Percentiles rank a stretch among this genome's conserved stretches.
Evolutionary conservation across 2,329 filamentous ascomycete species (phyloP).

Genomic region (Cryphonectria nitschkei): DNA sequence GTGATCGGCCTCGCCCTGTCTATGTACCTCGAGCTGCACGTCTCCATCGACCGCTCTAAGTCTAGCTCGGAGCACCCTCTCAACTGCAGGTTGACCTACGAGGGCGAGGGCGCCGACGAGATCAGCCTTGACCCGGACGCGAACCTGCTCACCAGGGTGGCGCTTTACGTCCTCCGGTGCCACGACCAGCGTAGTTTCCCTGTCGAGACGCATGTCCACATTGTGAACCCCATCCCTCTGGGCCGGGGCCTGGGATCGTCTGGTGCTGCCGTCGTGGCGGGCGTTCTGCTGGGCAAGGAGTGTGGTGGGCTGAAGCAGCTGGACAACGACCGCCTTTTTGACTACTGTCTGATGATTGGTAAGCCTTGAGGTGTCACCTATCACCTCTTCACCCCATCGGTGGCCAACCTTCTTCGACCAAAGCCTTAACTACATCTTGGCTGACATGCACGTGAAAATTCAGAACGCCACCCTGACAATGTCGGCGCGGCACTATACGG

Average conservation of each 20-base stretch:
- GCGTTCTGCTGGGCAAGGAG: conserved; percentile 90
- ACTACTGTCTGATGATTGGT: conserved; percentile 98
- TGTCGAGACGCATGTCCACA: conserved; percentile 84
- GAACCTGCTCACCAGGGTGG: conserved; percentile 93
- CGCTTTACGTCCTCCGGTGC: conserved; percentile 92
- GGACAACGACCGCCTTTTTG: conserved; percentile 80
- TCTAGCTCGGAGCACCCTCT: conserved; percentile 62
- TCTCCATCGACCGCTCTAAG: conserved; percentile 70
- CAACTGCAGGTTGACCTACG: conserved; percentile 90
- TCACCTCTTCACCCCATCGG: too few species aligned
- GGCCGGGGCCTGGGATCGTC: conserved; percentile 93
- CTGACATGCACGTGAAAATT: conserved; percentile 6
- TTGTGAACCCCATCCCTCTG: conserved; percentile 93
- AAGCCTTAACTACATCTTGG: not conserved
- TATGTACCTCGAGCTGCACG: conserved; percentile 86
- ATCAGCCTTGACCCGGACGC: conserved; percentile 82
- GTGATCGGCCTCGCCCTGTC: conserved; percentile 94
- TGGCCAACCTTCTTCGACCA: not conserved
- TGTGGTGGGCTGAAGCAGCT: conserved; percentile 77
- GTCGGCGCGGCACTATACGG: conserved; percentile 94
- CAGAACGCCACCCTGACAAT: conserved; percentile 88
- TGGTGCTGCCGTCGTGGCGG: conserved; percentile 91
- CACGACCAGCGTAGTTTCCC: conserved; percentile 87
- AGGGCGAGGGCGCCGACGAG: conserved; percentile 77
- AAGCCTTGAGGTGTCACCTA: conserved; percentile 34